Evolutionary conservation across 257 asterid genomes (phyloP).

Genomic region (Jasminum sambac): DNA sequence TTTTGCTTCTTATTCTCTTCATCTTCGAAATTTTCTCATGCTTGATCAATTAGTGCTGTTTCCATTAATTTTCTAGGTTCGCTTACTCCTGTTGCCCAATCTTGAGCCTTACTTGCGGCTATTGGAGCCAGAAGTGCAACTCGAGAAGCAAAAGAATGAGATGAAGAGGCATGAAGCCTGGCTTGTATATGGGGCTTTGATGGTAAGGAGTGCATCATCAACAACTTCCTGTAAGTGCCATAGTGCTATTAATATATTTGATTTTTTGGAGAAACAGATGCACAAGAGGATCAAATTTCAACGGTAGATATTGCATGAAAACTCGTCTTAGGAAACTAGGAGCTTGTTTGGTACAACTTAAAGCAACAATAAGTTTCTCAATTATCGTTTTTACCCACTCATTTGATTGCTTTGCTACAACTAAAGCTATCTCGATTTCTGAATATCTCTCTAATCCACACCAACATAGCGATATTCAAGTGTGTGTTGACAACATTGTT

Average conservation of each 20-base stretch:
- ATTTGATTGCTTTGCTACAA: too few species aligned
- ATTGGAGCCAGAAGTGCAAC: conserved; percentile 94
- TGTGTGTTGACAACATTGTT: not conserved
- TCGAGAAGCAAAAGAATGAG: conserved; percentile 87
- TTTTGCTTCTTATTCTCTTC: conserved; percentile 15
- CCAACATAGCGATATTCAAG: not conserved
- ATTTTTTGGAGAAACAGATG: not conserved
- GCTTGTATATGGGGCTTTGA: conserved; percentile 91
- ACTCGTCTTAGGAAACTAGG: not conserved
- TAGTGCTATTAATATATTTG: conserved; percentile 4
- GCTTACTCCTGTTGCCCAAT: conserved; percentile 77
- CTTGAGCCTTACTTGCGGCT: conserved; percentile 75
- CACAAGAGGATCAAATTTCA: conserved; percentile 1
- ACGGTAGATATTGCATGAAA: not conserved
- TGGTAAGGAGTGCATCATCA: conserved; percentile 45
- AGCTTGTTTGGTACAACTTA: too few species aligned
- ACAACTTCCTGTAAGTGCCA: conserved; percentile 1
- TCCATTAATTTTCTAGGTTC: conserved; percentile 54
- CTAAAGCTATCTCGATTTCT: not conserved
- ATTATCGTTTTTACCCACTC: too few species aligned
- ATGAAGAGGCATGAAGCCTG: conserved; percentile 95
- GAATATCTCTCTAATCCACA: conserved; percentile 2
- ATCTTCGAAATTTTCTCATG: conserved; percentile 13
- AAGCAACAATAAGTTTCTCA: too few species aligned
- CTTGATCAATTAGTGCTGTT: conserved; percentile 17